These are phyloP conservation scores for Sapria himalayana DNA, from an alignment of 345 rosid genomes.

Conservation along the genomic window DNA sequence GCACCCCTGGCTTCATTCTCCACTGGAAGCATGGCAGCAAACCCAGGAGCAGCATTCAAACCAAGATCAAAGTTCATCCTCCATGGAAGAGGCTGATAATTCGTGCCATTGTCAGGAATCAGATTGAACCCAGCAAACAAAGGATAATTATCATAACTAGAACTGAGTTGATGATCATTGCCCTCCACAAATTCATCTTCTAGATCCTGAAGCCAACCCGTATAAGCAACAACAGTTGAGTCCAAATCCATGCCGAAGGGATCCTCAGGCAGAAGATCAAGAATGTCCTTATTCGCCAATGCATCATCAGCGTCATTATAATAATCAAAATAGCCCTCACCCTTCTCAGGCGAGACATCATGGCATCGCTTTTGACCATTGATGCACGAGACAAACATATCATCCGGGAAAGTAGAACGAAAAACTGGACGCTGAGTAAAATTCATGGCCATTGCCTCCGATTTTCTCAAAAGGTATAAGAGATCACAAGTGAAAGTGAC, in stretches of 20 bases:
- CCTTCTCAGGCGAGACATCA: constrained; percentile 24
- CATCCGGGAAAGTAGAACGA: constrained; percentile 41
- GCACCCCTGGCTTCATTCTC: constrained; percentile 15
- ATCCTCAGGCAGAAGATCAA: constrained; percentile 81
- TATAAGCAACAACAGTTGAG: constrained; percentile 56
- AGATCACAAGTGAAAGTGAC: no score
- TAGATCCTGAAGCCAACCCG: constrained; percentile 80
- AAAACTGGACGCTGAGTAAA: constrained; percentile 54
- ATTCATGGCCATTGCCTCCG: constrained; percentile 83
- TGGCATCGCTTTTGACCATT: constrained; percentile 45
- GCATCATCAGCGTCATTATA: constrained; percentile 40
- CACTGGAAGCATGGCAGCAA: constrained; percentile 8
- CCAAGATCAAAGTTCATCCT: constrained; percentile 12
- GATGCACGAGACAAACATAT: constrained; percentile 41
- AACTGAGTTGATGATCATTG: constrained; percentile 20
- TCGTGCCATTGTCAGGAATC: constrained; percentile 64
- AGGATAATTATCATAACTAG: constrained; percentile 27
- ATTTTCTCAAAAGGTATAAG: no score
- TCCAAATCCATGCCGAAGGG: constrained; percentile 87
- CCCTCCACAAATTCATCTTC: constrained; percentile 41
- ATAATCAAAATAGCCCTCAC: constrained; percentile 39
- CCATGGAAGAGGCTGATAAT: constrained; percentile 34
- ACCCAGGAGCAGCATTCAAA: constrained; percentile 13
- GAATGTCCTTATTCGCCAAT: constrained; percentile 46
- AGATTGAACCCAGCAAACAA: constrained; percentile 61